Evolutionary conservation across 148 eudicot species (phyloP), one percentile per base, ranked within the genome.

Genomic region (Rhododendron williamsianum): DNA sequence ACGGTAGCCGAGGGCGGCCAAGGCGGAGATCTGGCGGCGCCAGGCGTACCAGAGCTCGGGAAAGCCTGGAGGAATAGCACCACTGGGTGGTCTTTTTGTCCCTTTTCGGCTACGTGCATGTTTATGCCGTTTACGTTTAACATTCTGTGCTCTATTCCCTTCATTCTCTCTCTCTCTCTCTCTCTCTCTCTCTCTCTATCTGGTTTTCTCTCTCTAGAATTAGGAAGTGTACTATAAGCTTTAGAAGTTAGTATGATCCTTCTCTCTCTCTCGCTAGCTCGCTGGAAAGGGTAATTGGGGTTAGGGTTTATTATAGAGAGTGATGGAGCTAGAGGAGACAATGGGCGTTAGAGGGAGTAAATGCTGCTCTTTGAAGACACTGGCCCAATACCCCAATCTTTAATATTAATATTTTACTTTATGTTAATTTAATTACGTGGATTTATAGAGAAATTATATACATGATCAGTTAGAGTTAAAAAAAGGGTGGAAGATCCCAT

Each of bases 1-100:
- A 0, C 86, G 89, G 84, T 89, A 91, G 41, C 93, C 93, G 23
- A 38, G 71, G 81, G 90, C 83, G 16, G 92, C 87, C 5, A 90
- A 58, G 78, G 92, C 86, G 9, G n/a, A 33, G 52, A 91, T 84
- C 83, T 91, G 93, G 92, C 86, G 91, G 81, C 91, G 90, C 93
- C 93, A 91, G 1, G 91, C 81, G 89, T 89, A 91, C 93, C 93
- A 91, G 18, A 89, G 54, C 69, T 91, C 93, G 0, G 93, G 93
- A 67, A 90, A 91, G 83, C 93, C 93, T 91, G 93, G 84, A 91
- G 86, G 90, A 91, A 89, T 25, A 91, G 89, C 9, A 91, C 84
- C 8, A 85, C 74, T 0, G 91, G 89, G 27, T 71, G 76, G 41
- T 1, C 18, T 13, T 88, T 90, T 41, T 78, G 33, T 10, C 93